Conservation (phyloP, 2,329 filamentous ascomycete species). For the Nigrospora oryzae region DNA sequence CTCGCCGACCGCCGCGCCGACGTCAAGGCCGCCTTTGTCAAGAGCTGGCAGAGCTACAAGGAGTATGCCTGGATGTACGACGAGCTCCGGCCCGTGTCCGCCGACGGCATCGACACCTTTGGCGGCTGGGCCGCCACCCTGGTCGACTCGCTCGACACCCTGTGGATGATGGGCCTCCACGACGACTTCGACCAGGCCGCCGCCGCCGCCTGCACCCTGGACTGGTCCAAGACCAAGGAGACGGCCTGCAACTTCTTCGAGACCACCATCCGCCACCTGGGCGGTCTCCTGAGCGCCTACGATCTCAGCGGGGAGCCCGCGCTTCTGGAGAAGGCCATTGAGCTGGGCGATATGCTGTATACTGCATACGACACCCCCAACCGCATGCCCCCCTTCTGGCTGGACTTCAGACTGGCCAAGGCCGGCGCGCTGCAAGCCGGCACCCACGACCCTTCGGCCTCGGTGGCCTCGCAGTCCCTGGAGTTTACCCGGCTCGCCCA, state of each 20-base stretch:
- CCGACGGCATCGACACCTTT: slow-evolving; percentile 16
- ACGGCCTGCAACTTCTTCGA: slow-evolving; percentile 34
- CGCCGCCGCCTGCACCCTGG: slow-evolving; percentile 36
- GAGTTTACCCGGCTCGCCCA: slow-evolving; percentile 66
- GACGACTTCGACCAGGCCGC: slow-evolving; percentile 48
- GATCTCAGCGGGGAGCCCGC: slow-evolving; percentile 32
- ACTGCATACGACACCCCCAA: slow-evolving; percentile 39
- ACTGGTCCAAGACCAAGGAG: slow-evolving; percentile 34
- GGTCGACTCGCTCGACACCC: slow-evolving; percentile 51
- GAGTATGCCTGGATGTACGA: slow-evolving; percentile 56
- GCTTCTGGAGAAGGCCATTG: slow-evolving; percentile 32
- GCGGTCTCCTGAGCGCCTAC: slow-evolving; percentile 34
- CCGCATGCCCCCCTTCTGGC: slow-evolving; percentile 45
- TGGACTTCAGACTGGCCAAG: slow-evolving; percentile 37
- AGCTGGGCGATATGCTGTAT: slow-evolving; percentile 39
- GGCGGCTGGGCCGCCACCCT: slow-evolving; percentile 46
- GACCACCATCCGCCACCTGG: slow-evolving; percentile 37
- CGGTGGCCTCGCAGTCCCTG: slow-evolving; percentile 52
- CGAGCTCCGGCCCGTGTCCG: slow-evolving; percentile 25
- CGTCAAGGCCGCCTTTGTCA: slow-evolving; percentile 41
- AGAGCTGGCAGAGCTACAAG: slow-evolving; percentile 55
- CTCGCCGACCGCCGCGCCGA: slow-evolving; percentile 12
- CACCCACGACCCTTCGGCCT: slow-evolving; percentile 24
- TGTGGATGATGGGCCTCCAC: slow-evolving; percentile 52
- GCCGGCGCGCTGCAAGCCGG: slow-evolving; percentile 23